phyloP scores from a whole-genome alignment of 1,284 basidiomycete genomes.

The Porodaedalea pini region DNA sequence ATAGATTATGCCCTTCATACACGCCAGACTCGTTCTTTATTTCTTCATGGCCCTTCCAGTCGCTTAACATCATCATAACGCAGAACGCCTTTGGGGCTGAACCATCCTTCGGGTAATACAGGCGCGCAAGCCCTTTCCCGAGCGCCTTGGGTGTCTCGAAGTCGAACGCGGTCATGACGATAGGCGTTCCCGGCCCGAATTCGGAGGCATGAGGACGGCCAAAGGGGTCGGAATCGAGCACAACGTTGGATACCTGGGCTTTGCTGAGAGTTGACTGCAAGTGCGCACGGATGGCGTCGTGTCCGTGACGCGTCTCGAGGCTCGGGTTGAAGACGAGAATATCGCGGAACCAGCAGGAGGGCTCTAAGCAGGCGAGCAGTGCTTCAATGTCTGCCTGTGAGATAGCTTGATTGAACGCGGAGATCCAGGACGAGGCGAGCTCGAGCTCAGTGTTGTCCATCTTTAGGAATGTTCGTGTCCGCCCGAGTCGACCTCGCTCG shows the following conservation, averaged over 20 bases:
- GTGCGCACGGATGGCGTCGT: constrained; percentile 5
- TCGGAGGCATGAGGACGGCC: neutral
- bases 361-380: constrained; percentile 8
- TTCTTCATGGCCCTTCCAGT: constrained; percentile 34
- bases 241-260: constrained; percentile 9
- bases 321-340: constrained; percentile 12
- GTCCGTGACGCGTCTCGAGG: constrained; percentile 14
- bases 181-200: constrained; percentile 1
- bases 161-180: constrained; percentile 10
- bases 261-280: neutral
- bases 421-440: constrained; percentile 7
- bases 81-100: constrained; percentile 28
- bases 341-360: constrained; percentile 14
- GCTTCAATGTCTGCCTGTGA: neutral
- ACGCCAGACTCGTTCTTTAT: constrained; percentile 18
- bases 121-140: constrained; percentile 15
- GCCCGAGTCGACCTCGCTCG: no score
- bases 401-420: constrained; percentile 2
- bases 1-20: constrained; percentile 23
- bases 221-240: constrained; percentile 2
- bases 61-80: constrained; percentile 29
- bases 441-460: neutral
- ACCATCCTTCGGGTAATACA: constrained; percentile 8
- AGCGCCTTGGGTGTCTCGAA: constrained; percentile 18
- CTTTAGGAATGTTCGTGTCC: no score